Evolutionary conservation across 2,329 filamentous ascomycete genomes (phyloP).

Genomic region (Penicillium sp.): DNA sequence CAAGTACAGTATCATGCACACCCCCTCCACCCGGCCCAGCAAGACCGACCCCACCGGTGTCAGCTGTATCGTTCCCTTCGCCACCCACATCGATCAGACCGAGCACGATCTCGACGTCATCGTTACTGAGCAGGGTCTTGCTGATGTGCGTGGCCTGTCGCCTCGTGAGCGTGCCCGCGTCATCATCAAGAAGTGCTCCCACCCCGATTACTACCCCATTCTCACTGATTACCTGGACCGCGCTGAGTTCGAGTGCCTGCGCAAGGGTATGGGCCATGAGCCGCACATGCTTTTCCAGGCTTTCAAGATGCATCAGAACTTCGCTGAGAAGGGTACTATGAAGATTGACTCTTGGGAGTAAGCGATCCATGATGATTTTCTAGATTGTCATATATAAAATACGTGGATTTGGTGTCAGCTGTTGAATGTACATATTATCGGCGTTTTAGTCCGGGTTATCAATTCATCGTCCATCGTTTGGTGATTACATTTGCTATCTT

Average conservation of each 20-base stretch:
- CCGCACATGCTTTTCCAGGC: slow-evolving; percentile 80
- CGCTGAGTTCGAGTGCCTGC: slow-evolving; percentile 79
- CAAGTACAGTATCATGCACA: slow-evolving; percentile 93
- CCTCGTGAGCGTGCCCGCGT: slow-evolving; percentile 75
- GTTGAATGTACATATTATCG: neutral
- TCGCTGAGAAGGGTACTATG: slow-evolving; percentile 82
- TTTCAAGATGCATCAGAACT: slow-evolving; percentile 84
- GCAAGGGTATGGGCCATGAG: slow-evolving; percentile 85
- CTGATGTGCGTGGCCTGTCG: slow-evolving; percentile 75
- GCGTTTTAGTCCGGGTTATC: neutral
- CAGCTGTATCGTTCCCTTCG: slow-evolving; percentile 88
- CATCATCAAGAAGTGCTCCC: slow-evolving; percentile 81
- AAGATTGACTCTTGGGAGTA: slow-evolving; percentile 65
- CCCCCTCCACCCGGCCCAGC: slow-evolving; percentile 70
- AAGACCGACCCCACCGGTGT: slow-evolving; percentile 80
- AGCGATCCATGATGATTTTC: slow-evolving; percentile 7
- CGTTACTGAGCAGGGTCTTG: slow-evolving; percentile 72
- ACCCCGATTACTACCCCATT: slow-evolving; percentile 80
- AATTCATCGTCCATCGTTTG: too few species aligned
- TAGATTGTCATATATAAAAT: too few species aligned
- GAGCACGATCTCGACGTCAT: slow-evolving; percentile 90
- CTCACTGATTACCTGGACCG: slow-evolving; percentile 77
- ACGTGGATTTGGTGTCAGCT: too few species aligned
- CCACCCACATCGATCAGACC: slow-evolving; percentile 86
- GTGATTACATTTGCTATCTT: too few species aligned